Conservation (phyloP, 345 rosid genomes). For the Draba incana region DNA sequence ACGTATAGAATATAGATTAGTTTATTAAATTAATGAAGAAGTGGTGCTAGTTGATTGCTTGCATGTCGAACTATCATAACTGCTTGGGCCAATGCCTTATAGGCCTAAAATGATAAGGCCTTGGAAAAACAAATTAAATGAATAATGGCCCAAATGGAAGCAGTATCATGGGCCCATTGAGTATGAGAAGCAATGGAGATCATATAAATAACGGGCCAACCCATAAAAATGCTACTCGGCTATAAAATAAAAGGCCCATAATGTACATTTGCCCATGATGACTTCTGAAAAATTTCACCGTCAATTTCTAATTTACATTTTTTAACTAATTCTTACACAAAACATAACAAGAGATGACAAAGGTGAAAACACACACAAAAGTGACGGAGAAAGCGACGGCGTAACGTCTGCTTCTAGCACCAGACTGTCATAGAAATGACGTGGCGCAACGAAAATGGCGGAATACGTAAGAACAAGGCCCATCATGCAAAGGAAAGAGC, state of each 20-base stretch:
- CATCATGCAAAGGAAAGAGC: constrained; percentile 38
- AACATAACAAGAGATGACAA: not conserved
- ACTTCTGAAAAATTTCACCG: not conserved
- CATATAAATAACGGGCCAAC: not conserved
- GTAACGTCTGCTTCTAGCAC: constrained; percentile 22
- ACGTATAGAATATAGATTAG: too few species aligned
- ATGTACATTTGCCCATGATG: too few species aligned
- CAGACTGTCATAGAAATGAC: constrained; percentile 32
- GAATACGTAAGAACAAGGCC: constrained; percentile 28
- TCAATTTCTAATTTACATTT: not conserved
- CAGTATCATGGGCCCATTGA: not conserved
- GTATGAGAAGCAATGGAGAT: not conserved
- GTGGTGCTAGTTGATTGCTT: not conserved
- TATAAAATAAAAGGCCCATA: not conserved
- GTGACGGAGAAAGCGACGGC: constrained; percentile 37
- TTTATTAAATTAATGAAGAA: not conserved
- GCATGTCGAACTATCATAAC: not conserved
- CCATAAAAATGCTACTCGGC: not conserved
- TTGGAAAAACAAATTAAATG: not conserved
- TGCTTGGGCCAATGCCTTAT: not conserved
- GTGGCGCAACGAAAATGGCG: constrained; percentile 40
- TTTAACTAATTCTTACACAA: not conserved
- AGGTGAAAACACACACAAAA: not conserved
- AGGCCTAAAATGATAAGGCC: not conserved
- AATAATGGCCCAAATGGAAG: not conserved